phyloP scores from a whole-genome alignment of 805 yeast species.

The Schwanniomyces yamadae region DNA sequence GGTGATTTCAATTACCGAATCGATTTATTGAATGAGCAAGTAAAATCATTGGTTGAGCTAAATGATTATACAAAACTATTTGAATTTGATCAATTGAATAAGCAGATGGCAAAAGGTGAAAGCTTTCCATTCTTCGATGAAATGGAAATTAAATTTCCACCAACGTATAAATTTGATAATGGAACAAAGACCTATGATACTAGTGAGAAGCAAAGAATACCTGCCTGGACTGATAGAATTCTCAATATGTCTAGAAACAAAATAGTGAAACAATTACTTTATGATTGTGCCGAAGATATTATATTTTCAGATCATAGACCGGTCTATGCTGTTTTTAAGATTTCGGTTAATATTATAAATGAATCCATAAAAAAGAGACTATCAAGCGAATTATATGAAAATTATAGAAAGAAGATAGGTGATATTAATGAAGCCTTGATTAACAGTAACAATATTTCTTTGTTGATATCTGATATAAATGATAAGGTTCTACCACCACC shows the following conservation, averaged over 20 bases:
- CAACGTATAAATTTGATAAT: constrained; percentile 91
- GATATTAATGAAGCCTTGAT: constrained; percentile 37
- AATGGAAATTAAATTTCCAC: constrained; percentile 71
- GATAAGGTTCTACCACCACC: constrained; percentile 76
- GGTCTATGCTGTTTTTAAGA: constrained; percentile 69
- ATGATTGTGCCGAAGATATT: constrained; percentile 57
- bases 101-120: constrained; percentile 65
- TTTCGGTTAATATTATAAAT: constrained; percentile 64
- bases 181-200: constrained; percentile 81
- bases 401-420: constrained; percentile 47
- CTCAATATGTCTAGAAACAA: constrained; percentile 58
- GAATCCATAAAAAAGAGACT: constrained; percentile 56
- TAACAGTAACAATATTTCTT: constrained; percentile 24
- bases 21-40: constrained; percentile 68
- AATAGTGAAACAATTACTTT: constrained; percentile 56
- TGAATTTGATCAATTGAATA: constrained; percentile 73
- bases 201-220: constrained; percentile 88
- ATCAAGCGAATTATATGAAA: constrained; percentile 57
- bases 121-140: constrained; percentile 79
- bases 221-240: constrained; percentile 96
- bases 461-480: constrained; percentile 21
- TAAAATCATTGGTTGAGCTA: constrained; percentile 51
- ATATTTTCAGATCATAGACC: constrained; percentile 89
- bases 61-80: constrained; percentile 52
- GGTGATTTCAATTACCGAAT: constrained; percentile 94